phyloP scores from a whole-genome alignment of 805 yeast species.

The Starmerella powellii region DNA sequence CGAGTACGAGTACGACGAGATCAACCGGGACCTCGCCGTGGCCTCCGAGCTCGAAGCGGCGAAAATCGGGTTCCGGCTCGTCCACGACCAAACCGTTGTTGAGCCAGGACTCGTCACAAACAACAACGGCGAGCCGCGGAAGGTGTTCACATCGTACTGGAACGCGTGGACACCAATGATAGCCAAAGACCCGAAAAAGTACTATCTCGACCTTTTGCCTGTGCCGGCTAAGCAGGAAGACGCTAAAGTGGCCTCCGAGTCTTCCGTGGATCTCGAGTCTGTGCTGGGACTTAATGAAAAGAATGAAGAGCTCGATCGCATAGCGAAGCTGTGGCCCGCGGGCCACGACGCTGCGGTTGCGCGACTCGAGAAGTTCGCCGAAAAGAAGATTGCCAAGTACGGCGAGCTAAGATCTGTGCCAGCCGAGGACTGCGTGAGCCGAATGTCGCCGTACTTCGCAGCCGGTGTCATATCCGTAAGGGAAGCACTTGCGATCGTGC shows the following conservation, averaged over 20 bases:
- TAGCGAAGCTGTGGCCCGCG: conserved; percentile 23
- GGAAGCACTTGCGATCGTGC: conserved; percentile 23
- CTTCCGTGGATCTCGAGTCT: too few species aligned
- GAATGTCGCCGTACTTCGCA: conserved; percentile 37
- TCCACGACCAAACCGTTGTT: conserved; percentile 36
- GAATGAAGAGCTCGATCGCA: not conserved
- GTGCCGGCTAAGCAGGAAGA: conserved; percentile 3
- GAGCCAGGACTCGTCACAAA: conserved; percentile 32
- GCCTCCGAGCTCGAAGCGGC: conserved; percentile 16
- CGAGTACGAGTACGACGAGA: conserved; percentile 38
- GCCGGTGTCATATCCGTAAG: conserved; percentile 37
- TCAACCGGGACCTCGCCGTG: conserved; percentile 27
- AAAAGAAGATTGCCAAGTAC: conserved; percentile 27
- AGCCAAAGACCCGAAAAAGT: conserved; percentile 17
- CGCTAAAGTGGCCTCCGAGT: too few species aligned
- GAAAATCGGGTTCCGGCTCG: conserved; percentile 25
- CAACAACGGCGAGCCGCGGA: conserved; percentile 31
- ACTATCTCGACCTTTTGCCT: conserved; percentile 1
- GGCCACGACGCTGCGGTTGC: conserved; percentile 32
- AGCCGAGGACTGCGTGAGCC: conserved; percentile 30
- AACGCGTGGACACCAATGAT: conserved; percentile 31
- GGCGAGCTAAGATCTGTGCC: conserved; percentile 29
- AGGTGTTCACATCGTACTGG: conserved; percentile 38
- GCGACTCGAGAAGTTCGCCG: conserved; percentile 15
- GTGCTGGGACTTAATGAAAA: conserved; percentile 3